Evolutionary conservation across 2,329 filamentous ascomycete species (phyloP), one percentile per base, ranked within the genome.

Genomic region (Atkinsonella hypoxylon): DNA sequence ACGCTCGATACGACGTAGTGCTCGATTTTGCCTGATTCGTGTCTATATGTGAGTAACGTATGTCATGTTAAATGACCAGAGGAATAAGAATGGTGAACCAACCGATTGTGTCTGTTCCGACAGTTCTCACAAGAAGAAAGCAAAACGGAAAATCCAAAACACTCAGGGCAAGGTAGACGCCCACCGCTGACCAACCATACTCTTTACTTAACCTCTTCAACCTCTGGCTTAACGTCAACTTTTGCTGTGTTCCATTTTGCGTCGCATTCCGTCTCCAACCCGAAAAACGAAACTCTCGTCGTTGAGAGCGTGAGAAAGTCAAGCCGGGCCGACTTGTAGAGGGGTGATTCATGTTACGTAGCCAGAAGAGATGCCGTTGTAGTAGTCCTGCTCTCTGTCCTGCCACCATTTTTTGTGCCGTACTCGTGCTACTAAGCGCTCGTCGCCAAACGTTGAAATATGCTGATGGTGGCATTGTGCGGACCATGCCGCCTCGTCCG

Each of bases 141-240:
- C 91, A 97, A 64, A 97, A 87, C 0, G 93, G 93, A 57, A 97
- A 95, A 69, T 98, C 93, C 48, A 95, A 70, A 38, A 87, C 85
- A 41, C 87, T 90, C 50, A 98, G 70, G 1, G 75, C 75, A 11
- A 96, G 68, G 67, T 98, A 98, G 13, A 98, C 87, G n/a, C 89
- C 91, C 5, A 96, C 68, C 1, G 90, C 90, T 3, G 87, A 79
- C 89, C 90, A 97, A 40, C 93, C 93, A 67, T 98, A 98, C 67
- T 97, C 91, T 56, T 84, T 82, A 2, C 85, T 89, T 44, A 98
- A 78, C 64, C 87, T 89, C 68, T 84, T 89, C 63, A 97, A 71
- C 26, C 85, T 78, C 55, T 82, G 81, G 2, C 83, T 83, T 41
- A 93, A 66, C 8, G 82, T 79, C 12, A 71, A 67, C 10, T 56